These are phyloP conservation scores for Colletotrichum nymphaeae DNA, from an alignment of 2,329 filamentous ascomycete genomes.

Conservation along the genomic window DNA sequence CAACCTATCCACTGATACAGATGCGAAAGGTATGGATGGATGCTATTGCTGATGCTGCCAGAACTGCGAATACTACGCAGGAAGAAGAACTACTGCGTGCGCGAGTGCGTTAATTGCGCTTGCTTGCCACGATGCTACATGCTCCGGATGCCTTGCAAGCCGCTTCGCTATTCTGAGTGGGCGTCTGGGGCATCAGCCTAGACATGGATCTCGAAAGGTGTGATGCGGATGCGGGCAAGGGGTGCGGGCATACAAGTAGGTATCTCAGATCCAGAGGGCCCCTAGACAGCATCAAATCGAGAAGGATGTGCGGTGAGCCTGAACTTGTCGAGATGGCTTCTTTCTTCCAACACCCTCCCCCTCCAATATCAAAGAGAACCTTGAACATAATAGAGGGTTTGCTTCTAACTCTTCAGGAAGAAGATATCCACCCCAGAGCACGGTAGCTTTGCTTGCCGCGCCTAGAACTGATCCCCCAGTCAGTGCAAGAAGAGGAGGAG, in stretches of 20 bases:
- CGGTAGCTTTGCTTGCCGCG: background rate
- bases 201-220: background rate
- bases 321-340: background rate
- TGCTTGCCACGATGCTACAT: background rate
- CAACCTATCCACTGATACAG: background rate
- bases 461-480: background rate
- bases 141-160: background rate
- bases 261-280: background rate
- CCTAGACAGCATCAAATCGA: background rate
- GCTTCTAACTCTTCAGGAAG: background rate
- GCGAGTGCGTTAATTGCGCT: background rate
- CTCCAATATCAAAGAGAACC: background rate
- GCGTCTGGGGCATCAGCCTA: background rate
- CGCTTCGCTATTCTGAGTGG: background rate
- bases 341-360: background rate
- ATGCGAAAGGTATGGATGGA: background rate
- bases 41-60: background rate
- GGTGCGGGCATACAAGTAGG: background rate
- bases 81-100: background rate
- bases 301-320: background rate
- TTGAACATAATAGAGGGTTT: background rate
- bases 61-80: background rate
- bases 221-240: background rate
- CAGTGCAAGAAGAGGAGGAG: background rate
- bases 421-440: background rate